phyloP scores from a whole-genome alignment of 192 early-diverging fungal genomes.

The Coemansia sp. region DNA sequence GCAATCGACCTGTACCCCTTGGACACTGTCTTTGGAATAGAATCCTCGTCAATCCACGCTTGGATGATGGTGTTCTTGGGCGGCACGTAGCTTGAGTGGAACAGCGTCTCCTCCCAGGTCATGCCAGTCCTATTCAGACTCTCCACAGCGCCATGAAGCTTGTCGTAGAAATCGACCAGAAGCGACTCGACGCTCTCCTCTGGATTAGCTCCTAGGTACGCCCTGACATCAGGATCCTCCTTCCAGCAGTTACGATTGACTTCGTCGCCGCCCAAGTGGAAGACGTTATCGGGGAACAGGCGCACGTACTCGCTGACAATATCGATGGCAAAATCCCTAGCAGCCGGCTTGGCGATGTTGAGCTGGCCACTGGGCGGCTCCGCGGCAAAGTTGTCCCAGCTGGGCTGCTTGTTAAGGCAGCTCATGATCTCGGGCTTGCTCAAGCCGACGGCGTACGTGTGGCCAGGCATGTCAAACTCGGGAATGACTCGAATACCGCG shows the following conservation, averaged over 20 bases:
- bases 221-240: conserved; percentile 54
- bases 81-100: conserved; percentile 57
- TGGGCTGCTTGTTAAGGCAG: conserved; percentile 64
- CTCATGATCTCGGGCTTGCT: conserved; percentile 60
- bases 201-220: conserved; percentile 37
- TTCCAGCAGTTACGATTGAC: conserved; percentile 71
- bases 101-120: conserved; percentile 80
- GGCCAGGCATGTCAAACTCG: conserved; percentile 88
- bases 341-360: conserved; percentile 66
- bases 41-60: conserved; percentile 68
- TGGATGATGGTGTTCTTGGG: conserved; percentile 69
- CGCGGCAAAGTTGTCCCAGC: conserved; percentile 62
- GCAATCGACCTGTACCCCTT: conserved; percentile 69
- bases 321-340: conserved; percentile 61
- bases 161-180: conserved; percentile 57
- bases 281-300: conserved; percentile 68
- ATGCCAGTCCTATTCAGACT: conserved; percentile 62
- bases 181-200: conserved; percentile 38
- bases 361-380: conserved; percentile 85
- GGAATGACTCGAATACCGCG: conserved; percentile 89
- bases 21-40: conserved; percentile 58
- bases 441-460: conserved; percentile 61
- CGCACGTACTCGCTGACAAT: conserved; percentile 68
- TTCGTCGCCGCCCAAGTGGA: conserved; percentile 81
- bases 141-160: conserved; percentile 56